Percentiles rank a stretch among this genome's conserved stretches.
phyloP scores from a whole-genome alignment of 2,329 filamentous ascomycete species.

The Fusarium sp. region DNA sequence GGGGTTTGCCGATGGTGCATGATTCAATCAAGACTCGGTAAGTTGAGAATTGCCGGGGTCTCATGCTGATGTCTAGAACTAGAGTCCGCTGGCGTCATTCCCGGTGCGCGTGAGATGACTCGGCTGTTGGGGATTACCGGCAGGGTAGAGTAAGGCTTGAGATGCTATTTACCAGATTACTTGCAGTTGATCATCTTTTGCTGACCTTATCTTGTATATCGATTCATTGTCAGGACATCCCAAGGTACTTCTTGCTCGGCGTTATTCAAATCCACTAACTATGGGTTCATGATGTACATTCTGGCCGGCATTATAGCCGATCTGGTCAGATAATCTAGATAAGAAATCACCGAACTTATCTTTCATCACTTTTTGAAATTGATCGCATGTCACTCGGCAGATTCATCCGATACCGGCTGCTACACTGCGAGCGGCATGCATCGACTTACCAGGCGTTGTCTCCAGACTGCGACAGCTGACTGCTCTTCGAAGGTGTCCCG shows the following conservation, averaged over 20 bases:
- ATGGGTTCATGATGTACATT: background rate
- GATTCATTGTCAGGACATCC: background rate
- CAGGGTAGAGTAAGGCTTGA: background rate
- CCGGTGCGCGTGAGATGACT: background rate
- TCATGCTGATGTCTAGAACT: background rate
- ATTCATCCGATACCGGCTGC: background rate
- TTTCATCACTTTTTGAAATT: background rate
- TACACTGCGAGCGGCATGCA: background rate
- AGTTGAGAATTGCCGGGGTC: slow-evolving; percentile 17
- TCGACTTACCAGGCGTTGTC: background rate
- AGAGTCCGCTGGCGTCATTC: background rate
- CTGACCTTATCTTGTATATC: too few relatives aligned
- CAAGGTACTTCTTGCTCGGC: background rate
- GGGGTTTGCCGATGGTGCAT: slow-evolving; percentile 32
- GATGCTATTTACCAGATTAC: background rate
- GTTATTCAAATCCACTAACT: background rate
- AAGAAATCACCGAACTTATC: background rate
- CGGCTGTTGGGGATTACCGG: background rate
- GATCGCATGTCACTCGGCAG: background rate
- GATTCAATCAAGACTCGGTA: slow-evolving; percentile 27
- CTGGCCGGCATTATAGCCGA: background rate
- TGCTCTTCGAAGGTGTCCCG: too few relatives aligned
- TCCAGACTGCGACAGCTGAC: background rate
- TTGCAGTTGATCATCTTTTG: background rate
- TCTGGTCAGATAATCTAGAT: background rate